Base-by-base conservation (phyloP, 2,329 filamentous ascomycete species). In the Blumeria hordei region DNA sequence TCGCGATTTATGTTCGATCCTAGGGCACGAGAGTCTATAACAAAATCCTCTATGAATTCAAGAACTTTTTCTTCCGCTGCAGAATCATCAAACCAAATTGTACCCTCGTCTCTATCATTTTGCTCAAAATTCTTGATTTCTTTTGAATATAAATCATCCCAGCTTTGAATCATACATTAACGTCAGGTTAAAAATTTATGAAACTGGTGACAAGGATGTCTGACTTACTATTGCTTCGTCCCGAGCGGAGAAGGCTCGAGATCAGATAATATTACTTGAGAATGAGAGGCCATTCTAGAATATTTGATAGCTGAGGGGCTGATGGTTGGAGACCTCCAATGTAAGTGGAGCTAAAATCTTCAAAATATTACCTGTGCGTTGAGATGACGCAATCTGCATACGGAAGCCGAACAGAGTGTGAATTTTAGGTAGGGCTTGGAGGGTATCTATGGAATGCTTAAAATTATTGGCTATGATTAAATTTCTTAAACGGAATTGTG, bases 1-100 rank as follows among this genome's bases (percentile, higher is more conserved):
- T 63, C 53, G 3, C 54, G 60, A 45, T 53, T 53, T 8, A 60
- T 51, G 0, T 54, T 54, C 0, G 54, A 35, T 1, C 60, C 59
- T 8, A 64, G 53, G 11, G 63, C 52, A 1, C 55, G 51, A 12
- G 59, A 50, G 14, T 54, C 54, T 0, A 58, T 52, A 35, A 64
- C 57, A 32, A 60, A 56, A 21, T 56, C 52, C 3, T 60, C 47
- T 7, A 65, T 59, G 90, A 81, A n/a, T 73, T 69, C 67, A 28
- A 94, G 69, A 57, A 94, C 79, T 64, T 88, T 88, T 58, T 80
- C 74, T 64, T 94, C 86, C 58, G 92, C 92, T 64, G 83, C 80
- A 35, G 87, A 85, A 70, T 96, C 92, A 66, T 88, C 83, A 74
- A 98, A 98, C 92, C 92, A 98, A 62, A 92, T 80, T 34, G 88